These are phyloP conservation scores for Alternaria hordeiaustralica DNA, from an alignment of 2,329 filamentous ascomycete species.

Conservation along the genomic window DNA sequence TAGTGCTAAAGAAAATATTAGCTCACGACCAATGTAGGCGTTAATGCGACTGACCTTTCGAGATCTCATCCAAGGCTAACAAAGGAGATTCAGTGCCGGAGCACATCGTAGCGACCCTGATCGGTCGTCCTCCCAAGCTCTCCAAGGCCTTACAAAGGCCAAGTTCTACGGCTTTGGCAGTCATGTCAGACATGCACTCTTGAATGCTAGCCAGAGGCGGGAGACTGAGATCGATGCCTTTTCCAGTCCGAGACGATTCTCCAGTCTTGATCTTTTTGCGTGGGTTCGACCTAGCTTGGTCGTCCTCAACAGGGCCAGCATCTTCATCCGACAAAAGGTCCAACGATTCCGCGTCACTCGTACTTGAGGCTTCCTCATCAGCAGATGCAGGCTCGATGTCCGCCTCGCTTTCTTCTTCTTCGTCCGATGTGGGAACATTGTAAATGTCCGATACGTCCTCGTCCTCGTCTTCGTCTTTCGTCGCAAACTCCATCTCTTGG, in stretches of 20 bases:
- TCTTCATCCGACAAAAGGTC: neutral
- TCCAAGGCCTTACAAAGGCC: constrained; percentile 36
- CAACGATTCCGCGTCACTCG: neutral
- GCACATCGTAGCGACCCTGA: constrained; percentile 58
- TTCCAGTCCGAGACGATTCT: constrained; percentile 3
- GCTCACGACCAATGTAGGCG: neutral
- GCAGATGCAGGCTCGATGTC: neutral
- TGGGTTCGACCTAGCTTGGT: neutral
- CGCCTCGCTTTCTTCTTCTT: constrained; percentile 4
- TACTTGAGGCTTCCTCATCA: neutral
- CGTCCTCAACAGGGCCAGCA: neutral
- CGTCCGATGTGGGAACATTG: neutral
- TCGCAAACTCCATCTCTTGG: neutral
- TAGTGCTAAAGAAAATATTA: constrained; percentile 16
- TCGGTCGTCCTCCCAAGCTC: no score
- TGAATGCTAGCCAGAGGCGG: constrained; percentile 56
- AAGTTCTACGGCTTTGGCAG: constrained; percentile 43
- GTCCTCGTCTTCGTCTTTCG: neutral
- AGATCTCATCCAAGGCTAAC: constrained; percentile 66
- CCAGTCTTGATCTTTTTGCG: neutral
- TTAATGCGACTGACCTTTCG: constrained; percentile 13
- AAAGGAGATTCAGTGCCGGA: constrained; percentile 80
- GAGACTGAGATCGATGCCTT: constrained; percentile 44
- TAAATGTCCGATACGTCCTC: constrained; percentile 5
- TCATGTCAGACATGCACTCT: constrained; percentile 60